These are phyloP conservation scores for Martiniozyma asiatica DNA, from an alignment of 1,139 yeast species.

Conservation along the genomic window DNA sequence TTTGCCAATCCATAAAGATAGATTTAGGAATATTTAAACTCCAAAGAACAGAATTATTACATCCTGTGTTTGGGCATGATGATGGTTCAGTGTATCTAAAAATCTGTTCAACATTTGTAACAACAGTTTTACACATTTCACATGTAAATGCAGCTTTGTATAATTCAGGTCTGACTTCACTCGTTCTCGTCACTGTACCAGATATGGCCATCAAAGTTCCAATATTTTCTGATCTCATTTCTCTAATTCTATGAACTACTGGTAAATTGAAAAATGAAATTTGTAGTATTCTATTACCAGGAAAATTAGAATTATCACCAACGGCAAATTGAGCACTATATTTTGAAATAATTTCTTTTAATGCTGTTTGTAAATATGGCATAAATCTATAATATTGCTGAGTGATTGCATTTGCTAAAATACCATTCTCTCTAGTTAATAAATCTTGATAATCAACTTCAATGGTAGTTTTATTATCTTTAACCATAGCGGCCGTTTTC, in stretches of 20 bases:
- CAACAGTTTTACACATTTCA: constrained; percentile 74
- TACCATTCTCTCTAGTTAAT: constrained; percentile 67
- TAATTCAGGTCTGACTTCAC: constrained; percentile 94
- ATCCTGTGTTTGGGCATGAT: constrained; percentile 74
- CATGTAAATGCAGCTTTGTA: constrained; percentile 82
- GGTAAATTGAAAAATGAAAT: constrained; percentile 86
- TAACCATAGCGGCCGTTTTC: constrained; percentile 73
- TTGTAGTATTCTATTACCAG: constrained; percentile 67
- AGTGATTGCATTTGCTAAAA: constrained; percentile 76
- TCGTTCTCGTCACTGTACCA: constrained; percentile 94
- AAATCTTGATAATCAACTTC: constrained; percentile 81
- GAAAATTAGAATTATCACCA: constrained; percentile 23
- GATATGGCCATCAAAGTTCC: constrained; percentile 79
- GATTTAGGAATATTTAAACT: constrained; percentile 74
- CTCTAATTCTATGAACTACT: constrained; percentile 73
- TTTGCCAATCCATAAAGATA: constrained; percentile 93
- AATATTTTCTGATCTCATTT: constrained; percentile 76
- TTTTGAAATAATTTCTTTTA: constrained; percentile 58
- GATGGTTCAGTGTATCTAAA: constrained; percentile 95
- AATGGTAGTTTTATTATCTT: constrained; percentile 64
- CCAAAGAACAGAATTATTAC: constrained; percentile 84
- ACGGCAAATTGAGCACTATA: constrained; percentile 56
- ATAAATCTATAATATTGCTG: constrained; percentile 89
- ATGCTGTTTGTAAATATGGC: constrained; percentile 71
- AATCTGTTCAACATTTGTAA: constrained; percentile 85